Conservation (phyloP, 208 protist species). For the Trypanosoma lewisi region DNA sequence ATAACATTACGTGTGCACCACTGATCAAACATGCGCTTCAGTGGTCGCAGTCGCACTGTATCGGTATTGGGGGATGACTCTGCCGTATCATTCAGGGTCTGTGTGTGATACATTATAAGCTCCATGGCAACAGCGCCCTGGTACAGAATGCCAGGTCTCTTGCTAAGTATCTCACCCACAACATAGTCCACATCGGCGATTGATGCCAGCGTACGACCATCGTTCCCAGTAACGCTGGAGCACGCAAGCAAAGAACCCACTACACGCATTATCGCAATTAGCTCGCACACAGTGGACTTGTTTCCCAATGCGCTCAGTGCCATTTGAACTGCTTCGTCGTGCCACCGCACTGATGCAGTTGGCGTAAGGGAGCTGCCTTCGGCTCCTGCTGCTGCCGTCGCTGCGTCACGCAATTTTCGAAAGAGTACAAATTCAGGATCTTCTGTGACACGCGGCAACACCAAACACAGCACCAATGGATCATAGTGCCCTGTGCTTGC, state of each 20-base stretch:
- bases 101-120: slow-evolving; percentile 65
- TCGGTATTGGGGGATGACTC: slow-evolving; percentile 22
- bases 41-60: slow-evolving; percentile 33
- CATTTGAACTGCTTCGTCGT: slow-evolving; percentile 42
- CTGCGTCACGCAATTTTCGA: slow-evolving; percentile 34
- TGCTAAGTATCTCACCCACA: slow-evolving; percentile 38
- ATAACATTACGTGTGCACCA: slow-evolving; percentile 55
- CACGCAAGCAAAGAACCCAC: slow-evolving; percentile 57
- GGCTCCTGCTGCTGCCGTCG: too few relatives aligned
- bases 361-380: neutral
- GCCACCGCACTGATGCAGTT: slow-evolving; percentile 29
- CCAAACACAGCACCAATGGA: slow-evolving; percentile 63
- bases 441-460: slow-evolving; percentile 46
- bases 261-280: slow-evolving; percentile 67
- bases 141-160: slow-evolving; percentile 34
- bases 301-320: slow-evolving; percentile 38
- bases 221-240: slow-evolving; percentile 31
- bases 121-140: slow-evolving; percentile 68
- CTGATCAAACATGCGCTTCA: slow-evolving; percentile 51
- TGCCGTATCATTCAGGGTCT: slow-evolving; percentile 28
- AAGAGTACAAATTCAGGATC: slow-evolving; percentile 70
- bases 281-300: slow-evolving; percentile 45
- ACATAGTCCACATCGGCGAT: slow-evolving; percentile 42
- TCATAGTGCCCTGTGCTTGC: slow-evolving; percentile 55
- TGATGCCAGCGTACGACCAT: slow-evolving; percentile 28